These are phyloP conservation scores for Biscogniauxia sp. DNA, from an alignment of 2,329 filamentous ascomycete genomes.

Conservation along the genomic window DNA sequence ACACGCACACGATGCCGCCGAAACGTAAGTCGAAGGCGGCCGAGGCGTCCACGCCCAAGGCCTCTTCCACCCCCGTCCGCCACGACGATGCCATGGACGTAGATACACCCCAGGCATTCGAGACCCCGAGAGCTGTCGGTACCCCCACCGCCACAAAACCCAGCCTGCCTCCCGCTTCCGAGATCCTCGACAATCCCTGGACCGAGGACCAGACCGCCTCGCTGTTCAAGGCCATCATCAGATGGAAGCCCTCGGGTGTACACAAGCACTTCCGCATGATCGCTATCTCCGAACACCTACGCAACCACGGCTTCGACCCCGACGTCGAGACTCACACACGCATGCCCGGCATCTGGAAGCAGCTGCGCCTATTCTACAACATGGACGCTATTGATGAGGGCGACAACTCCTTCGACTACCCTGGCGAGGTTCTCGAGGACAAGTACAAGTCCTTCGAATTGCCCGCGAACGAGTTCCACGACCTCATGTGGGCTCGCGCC, in stretches of 20 bases:
- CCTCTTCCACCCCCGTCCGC: conserved; percentile 44
- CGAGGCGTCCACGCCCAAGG: conserved; percentile 53
- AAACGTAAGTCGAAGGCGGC: conserved; percentile 64
- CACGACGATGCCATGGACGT: conserved; percentile 62
- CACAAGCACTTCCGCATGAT: conserved; percentile 95
- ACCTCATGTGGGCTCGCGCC: conserved; percentile 45
- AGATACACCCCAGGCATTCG: conserved; percentile 54
- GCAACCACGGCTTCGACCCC: conserved; percentile 76
- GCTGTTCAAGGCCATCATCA: conserved; percentile 87
- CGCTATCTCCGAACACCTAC: conserved; percentile 75
- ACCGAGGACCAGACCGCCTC: conserved; percentile 94
- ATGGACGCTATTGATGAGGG: conserved; percentile 82
- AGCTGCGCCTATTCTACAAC: conserved; percentile 80
- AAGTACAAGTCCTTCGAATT: conserved; percentile 65
- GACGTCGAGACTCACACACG: conserved; percentile 73
- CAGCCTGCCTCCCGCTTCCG: conserved; percentile 38
- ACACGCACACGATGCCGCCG: conserved; percentile 56
- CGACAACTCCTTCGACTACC: conserved; percentile 58
- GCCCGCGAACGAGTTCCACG: conserved; percentile 47
- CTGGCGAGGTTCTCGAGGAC: conserved; percentile 18
- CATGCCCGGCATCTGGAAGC: conserved; percentile 89
- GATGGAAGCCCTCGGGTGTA: conserved; percentile 97
- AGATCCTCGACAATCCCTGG: conserved; percentile 68
- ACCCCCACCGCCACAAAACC: conserved; percentile 31
- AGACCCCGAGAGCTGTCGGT: conserved; percentile 45